Base-by-base conservation (phyloP, 2,329 filamentous ascomycete genomes). In the Orbilia quercus region DNA sequence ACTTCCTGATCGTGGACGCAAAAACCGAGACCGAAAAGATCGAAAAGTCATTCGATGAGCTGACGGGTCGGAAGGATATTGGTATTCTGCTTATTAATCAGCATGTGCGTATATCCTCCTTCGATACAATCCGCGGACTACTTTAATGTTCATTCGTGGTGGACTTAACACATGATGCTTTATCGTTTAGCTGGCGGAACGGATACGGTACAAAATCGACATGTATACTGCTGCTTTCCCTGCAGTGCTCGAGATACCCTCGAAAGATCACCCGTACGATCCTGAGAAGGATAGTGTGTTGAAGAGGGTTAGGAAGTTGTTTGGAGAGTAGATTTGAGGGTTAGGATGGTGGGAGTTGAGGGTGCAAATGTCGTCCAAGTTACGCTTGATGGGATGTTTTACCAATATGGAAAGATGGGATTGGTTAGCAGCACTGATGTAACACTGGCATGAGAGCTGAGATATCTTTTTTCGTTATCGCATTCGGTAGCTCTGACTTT, bases 191-290 rank as follows among this genome's bases (percentile, higher is more conserved):
- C 87, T 99, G 79, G 95, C 95, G 57, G 95, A 99, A 80, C 88
- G 88, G 80, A 99, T 99, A 86, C 88, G 95, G 81, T 87, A 94
- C 80, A 88, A 89, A 74, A 90, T 99, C 77, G 95, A 99, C 81
- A 88, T 88, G 38, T 97, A 96, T 82, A 94, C 92, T 18, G 91
- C 94, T 54, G 93, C 95, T 2, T 99, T 99, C 82, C 95, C 95
- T n/a, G 90, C 92, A 20, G 86, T 99, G 62, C 88, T 99, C 67
- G 95, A 99, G 82, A 98, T 99, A 74, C 95, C 95, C 22, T 96
- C 92, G 83, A 99, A 99, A 85, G 95, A 99, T 81, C 95, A 99
- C 81, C 95, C 95, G 1, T 99, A 99, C 80, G 94, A 99, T 79
- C 95, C 95, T 0, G 95, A 99, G 83, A 99, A 99, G 84, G 95